phyloP scores from a whole-genome alignment of 2,329 filamentous ascomycete species.

The Xylariomycetidae sp. region DNA sequence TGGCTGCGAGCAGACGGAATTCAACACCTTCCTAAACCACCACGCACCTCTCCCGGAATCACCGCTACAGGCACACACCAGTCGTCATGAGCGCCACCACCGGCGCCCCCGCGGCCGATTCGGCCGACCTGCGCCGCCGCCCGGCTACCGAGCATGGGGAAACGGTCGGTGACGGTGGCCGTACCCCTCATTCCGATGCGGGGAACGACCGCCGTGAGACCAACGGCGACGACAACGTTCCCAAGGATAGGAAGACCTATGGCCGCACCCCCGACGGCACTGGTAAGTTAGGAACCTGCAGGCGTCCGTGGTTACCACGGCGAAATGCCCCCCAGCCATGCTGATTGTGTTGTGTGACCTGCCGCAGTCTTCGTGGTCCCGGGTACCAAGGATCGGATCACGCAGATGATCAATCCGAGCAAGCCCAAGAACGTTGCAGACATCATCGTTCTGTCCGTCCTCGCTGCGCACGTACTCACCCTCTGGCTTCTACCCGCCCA shows the following conservation, averaged over 20 bases:
- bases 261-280: constrained; percentile 86
- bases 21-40: constrained; percentile 18
- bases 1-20: constrained; percentile 20
- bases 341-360: neutral
- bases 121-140: constrained; percentile 23
- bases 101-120: constrained; percentile 10
- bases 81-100: too few relatives aligned
- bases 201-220: constrained; percentile 3
- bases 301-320: neutral
- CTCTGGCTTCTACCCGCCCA: constrained; percentile 66
- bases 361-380: constrained; percentile 87
- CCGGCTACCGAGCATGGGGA: constrained; percentile 12
- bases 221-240: constrained; percentile 10
- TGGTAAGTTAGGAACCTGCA: constrained; percentile 56
- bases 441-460: constrained; percentile 68
- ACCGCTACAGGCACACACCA: constrained; percentile 1
- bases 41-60: neutral
- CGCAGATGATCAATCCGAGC: constrained; percentile 87
- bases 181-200: constrained; percentile 11
- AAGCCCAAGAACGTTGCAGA: constrained; percentile 95
- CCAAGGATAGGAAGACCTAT: constrained; percentile 64
- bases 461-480: constrained; percentile 67
- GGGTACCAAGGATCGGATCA: constrained; percentile 97
- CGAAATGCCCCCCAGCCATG: too few relatives aligned
- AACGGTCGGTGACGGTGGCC: constrained; percentile 7